Evolutionary conservation across 2,329 filamentous ascomycete species (phyloP).

Genomic region (Fusarium sp.): DNA sequence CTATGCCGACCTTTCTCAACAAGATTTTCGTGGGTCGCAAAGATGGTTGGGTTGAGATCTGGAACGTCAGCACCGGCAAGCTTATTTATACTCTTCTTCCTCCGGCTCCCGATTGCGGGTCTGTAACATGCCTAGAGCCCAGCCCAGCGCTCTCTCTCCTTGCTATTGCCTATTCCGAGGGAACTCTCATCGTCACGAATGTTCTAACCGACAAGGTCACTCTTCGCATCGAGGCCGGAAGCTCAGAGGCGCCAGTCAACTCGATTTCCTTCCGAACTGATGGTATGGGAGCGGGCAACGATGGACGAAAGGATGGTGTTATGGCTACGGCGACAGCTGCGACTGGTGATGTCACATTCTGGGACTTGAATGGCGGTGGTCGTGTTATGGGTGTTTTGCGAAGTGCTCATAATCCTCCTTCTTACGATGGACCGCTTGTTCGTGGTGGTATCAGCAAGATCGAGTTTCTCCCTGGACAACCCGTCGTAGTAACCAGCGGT

Average conservation of each 20-base stretch:
- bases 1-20: conserved; percentile 95
- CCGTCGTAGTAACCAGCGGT: conserved; percentile 89
- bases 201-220: conserved; percentile 81
- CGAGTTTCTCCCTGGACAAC: conserved; percentile 90
- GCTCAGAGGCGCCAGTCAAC: conserved; percentile 75
- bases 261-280: conserved; percentile 93
- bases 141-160: conserved; percentile 87
- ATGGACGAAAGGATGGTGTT: conserved; percentile 86
- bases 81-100: conserved; percentile 91
- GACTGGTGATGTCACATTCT: conserved; percentile 92
- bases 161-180: conserved; percentile 87
- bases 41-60: conserved; percentile 94
- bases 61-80: conserved; percentile 94
- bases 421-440: conserved; percentile 64
- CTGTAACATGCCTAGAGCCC: conserved; percentile 88
- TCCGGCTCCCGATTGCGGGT: conserved; percentile 76
- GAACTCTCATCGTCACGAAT: conserved; percentile 83
- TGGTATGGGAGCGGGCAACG: conserved; percentile 85
- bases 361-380: conserved; percentile 93
- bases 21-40: conserved; percentile 91
- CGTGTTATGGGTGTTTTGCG: conserved; percentile 88
- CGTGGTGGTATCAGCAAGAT: conserved; percentile 86
- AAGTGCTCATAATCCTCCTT: conserved; percentile 86
- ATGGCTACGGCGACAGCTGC: conserved; percentile 89
- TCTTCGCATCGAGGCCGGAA: conserved; percentile 75